Percentiles rank a stretch among this genome's conserved stretches.
Evolutionary conservation across 1,284 basidiomycete genomes (phyloP).

Genomic region (Apiotrichum domesticum): DNA sequence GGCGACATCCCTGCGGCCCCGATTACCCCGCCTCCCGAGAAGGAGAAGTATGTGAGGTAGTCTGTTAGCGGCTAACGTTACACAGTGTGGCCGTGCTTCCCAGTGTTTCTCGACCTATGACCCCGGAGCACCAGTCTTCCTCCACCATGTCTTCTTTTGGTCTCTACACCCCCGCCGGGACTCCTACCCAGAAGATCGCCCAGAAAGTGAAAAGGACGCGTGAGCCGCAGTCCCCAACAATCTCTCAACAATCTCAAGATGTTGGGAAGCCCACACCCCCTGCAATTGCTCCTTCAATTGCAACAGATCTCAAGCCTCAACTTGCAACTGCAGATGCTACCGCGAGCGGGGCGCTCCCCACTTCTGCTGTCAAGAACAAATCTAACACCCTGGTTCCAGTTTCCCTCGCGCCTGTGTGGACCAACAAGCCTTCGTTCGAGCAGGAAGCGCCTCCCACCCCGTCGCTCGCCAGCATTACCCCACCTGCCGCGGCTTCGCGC

Average conservation of each 20-base stretch:
- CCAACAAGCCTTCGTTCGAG: not conserved
- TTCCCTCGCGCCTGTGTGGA: constrained; percentile 5
- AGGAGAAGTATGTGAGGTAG: not conserved
- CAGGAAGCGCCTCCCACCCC: not conserved
- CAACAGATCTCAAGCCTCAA: not conserved
- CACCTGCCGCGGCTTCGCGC: constrained; percentile 7
- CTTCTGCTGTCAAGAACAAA: not conserved
- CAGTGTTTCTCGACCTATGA: not conserved
- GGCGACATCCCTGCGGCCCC: not conserved
- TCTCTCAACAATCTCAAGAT: not conserved
- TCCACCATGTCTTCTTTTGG: not conserved
- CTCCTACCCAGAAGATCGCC: not conserved
- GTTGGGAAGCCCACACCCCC: not conserved
- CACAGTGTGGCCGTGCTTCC: not conserved
- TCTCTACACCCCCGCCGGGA: constrained; percentile 1
- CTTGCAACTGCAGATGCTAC: not conserved
- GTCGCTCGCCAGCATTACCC: not conserved
- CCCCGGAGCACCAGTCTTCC: not conserved
- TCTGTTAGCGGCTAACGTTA: not conserved
- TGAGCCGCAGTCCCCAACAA: not conserved
- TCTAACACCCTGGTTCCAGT: not conserved
- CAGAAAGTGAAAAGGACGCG: not conserved
- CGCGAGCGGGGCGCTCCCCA: not conserved
- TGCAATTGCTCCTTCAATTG: not conserved
- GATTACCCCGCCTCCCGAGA: not conserved